Base-by-base conservation (phyloP, 1,284 basidiomycete genomes). In the Microbotryomycetes sp. region DNA sequence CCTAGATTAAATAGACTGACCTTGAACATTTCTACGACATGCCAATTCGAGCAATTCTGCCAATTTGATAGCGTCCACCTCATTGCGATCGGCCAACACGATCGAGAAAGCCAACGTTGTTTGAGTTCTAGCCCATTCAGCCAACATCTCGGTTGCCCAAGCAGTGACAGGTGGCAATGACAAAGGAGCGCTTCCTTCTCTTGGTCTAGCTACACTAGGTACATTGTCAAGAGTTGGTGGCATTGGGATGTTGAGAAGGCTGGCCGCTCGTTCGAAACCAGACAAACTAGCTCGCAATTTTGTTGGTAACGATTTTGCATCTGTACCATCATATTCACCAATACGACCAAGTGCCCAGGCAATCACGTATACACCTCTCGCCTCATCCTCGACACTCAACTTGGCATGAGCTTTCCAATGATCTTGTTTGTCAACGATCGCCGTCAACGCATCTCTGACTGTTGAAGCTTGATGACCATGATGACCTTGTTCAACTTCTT, bases 101-200 rank as follows among this genome's bases (percentile, higher is more conserved):
- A 36, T 62, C 22, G 68, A 53, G 47, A 67, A 65, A 6, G 65
- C 65, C 31, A 67, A 52, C 2, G 63, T 67, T 3, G 66, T 59
- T 47, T 69, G 65, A n/a, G 66, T 54, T 14, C 66, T 23, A 3
- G 68, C 68, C 56, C 59, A 63, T 32, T 69, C 68, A 0, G 68
- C 65, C 22, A 69, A 56, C 56, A 67, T 61, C 48, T 69, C 65
- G 3, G 53, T 61, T 1, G 56, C 63, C 60, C 60, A 69, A 0
- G 57, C 59, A 6, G 55, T 59, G 0, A 61, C 60, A 14, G 58
- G 54, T 0, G 54, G n/a, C 19, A 67, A 23, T 5, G 64, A 58
- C 6, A 63, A 28, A 12, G 54, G 58, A 14, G 42, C 14, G 42
- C 48, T 57, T 7, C 48, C 28, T 15, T 64, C 54, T 3, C 49